A percentile compares a stretch with the other conserved stretches of the same genome.
These are phyloP conservation scores for Penicillium sp. DNA, from an alignment of 2,329 filamentous ascomycete species.

Conservation along the genomic window DNA sequence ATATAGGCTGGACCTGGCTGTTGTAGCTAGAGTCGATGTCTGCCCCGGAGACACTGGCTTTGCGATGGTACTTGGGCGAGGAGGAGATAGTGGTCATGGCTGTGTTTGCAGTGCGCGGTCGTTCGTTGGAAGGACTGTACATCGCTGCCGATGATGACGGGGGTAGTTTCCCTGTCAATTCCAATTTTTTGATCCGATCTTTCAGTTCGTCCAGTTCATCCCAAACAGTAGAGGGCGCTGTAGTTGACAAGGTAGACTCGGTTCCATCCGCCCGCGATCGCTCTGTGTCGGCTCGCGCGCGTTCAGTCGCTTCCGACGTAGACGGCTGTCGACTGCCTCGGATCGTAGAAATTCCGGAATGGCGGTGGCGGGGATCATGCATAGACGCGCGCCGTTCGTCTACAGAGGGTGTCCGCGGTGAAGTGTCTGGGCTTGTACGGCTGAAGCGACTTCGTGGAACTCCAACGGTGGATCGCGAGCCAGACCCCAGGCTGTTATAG, in stretches of 20 bases:
- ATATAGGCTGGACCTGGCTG: slow-evolving; percentile 70
- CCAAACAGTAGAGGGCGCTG: slow-evolving; percentile 91
- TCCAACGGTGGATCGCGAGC: slow-evolving; percentile 40
- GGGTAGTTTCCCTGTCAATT: slow-evolving; percentile 84
- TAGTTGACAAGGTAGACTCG: slow-evolving; percentile 85
- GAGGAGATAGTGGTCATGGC: slow-evolving; percentile 87
- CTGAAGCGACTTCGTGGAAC: slow-evolving; percentile 39
- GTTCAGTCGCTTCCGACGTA: slow-evolving; percentile 38
- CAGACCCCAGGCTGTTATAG: slow-evolving; percentile 34
- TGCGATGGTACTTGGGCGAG: slow-evolving; percentile 74
- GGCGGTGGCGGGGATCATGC: slow-evolving; percentile 37
- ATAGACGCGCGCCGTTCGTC: slow-evolving; percentile 36
- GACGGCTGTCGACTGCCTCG: slow-evolving; percentile 40
- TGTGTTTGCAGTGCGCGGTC: slow-evolving; percentile 87
- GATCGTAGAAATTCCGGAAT: slow-evolving; percentile 37
- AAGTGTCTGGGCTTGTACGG: slow-evolving; percentile 38
- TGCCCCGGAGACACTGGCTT: slow-evolving; percentile 46
- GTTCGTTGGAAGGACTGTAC: slow-evolving; percentile 72
- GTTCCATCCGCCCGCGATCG: slow-evolving; percentile 62
- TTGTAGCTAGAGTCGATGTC: slow-evolving; percentile 37
- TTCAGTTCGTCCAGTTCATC: slow-evolving; percentile 96
- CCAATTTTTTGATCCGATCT: slow-evolving; percentile 85
- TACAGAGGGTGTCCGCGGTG: slow-evolving; percentile 33
- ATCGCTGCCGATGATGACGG: slow-evolving; percentile 79
- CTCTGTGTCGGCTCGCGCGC: slow-evolving; percentile 35